phyloP scores from a whole-genome alignment of 805 yeast genomes.

The Sugiyamaella qingdaonensis region DNA sequence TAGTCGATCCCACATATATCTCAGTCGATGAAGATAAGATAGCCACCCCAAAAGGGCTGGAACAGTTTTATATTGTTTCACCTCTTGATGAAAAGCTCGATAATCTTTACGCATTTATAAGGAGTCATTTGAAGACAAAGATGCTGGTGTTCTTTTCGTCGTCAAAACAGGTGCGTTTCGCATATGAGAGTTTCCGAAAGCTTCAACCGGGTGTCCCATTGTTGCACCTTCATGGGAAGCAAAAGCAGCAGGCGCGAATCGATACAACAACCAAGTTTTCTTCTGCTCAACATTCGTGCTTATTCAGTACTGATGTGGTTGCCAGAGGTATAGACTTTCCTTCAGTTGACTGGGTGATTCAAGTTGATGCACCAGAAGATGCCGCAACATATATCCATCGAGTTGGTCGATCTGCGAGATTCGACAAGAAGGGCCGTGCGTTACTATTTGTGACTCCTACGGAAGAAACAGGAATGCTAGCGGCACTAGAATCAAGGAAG shows the following conservation, averaged over 20 bases:
- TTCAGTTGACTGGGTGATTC: conserved; percentile 92
- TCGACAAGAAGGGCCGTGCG: conserved; percentile 79
- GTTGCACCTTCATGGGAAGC: conserved; percentile 82
- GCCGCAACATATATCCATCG: conserved; percentile 84
- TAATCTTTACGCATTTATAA: conserved; percentile 78
- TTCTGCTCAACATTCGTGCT: conserved; percentile 71
- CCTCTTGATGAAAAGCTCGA: conserved; percentile 79
- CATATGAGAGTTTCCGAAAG: conserved; percentile 80
- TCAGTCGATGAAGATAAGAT: conserved; percentile 40
- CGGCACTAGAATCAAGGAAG: conserved; percentile 54
- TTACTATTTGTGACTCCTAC: conserved; percentile 76
- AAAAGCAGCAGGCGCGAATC: conserved; percentile 81
- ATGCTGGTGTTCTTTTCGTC: conserved; percentile 81
- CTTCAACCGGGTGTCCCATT: conserved; percentile 89
- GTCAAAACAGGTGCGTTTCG: conserved; percentile 85
- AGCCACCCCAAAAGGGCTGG: conserved; percentile 77
- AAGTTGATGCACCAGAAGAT: conserved; percentile 88
- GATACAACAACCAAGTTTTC: conserved; percentile 79
- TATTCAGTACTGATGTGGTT: conserved; percentile 86
- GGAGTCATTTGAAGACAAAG: conserved; percentile 74
- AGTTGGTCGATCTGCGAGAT: conserved; percentile 86
- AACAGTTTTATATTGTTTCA: conserved; percentile 74
- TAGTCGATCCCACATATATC: conserved; percentile 58
- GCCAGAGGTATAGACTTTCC: conserved; percentile 93
- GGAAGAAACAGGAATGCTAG: conserved; percentile 74